phyloP scores from a whole-genome alignment of 1,284 basidiomycete genomes.

The Apiotrichum gracile region DNA sequence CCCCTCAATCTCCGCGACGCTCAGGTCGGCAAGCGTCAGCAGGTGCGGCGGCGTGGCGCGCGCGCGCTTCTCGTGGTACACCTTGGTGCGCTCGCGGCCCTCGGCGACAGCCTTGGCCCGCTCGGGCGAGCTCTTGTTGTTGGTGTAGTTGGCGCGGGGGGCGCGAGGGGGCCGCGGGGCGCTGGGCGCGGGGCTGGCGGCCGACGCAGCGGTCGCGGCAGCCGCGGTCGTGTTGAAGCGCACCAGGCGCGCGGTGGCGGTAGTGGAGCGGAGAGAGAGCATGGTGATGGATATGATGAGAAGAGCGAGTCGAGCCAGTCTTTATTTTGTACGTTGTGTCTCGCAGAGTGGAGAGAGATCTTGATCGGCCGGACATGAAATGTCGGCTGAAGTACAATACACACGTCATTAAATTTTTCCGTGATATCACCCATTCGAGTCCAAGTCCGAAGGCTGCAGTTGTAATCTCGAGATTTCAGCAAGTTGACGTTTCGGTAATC shows the following conservation, averaged over 20 bases:
- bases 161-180: not conserved
- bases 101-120: not conserved
- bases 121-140: not conserved
- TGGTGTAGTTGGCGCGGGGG: not conserved
- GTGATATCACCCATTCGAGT: not conserved
- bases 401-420: conserved; percentile 5
- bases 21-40: conserved; percentile 43
- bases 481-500: too few relatives aligned
- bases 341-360: not conserved
- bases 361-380: too few relatives aligned
- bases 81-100: not conserved
- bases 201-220: not conserved
- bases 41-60: conserved; percentile 28
- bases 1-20: conserved; percentile 29
- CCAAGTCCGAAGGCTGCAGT: not conserved
- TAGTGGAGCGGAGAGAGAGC: not conserved
- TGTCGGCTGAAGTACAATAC: not conserved
- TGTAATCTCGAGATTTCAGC: not conserved
- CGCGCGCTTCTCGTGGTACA: not conserved
- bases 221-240: not conserved
- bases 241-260: not conserved
- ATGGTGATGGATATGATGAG: not conserved
- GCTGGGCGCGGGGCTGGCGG: not conserved
- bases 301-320: not conserved
- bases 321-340: not conserved